These are phyloP conservation scores for Malus hybrid DNA, from an alignment of 331 rosid species.

Conservation along the genomic window DNA sequence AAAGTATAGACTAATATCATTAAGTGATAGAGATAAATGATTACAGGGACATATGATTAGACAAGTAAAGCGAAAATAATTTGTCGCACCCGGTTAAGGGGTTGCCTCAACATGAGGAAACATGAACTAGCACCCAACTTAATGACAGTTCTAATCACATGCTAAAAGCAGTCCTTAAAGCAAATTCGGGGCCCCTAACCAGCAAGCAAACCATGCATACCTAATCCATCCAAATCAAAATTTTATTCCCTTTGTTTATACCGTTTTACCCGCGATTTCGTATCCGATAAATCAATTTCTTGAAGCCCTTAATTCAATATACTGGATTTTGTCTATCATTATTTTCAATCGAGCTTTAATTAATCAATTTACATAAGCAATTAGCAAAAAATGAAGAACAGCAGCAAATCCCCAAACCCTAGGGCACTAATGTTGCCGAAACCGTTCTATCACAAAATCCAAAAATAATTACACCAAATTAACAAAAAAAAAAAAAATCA, in stretches of 20 bases:
- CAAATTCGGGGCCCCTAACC: background rate
- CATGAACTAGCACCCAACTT: background rate
- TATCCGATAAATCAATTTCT: background rate
- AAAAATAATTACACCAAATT: background rate
- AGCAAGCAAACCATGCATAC: background rate
- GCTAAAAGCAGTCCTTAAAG: background rate
- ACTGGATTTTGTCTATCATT: background rate
- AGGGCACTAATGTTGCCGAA: background rate
- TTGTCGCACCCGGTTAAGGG: background rate
- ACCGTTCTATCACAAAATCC: background rate
- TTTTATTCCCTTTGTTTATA: background rate
- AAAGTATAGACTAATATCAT: background rate
- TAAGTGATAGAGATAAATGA: background rate
- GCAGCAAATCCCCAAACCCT: background rate
- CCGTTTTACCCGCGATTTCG: background rate
- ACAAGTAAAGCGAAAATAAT: background rate
- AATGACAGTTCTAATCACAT: background rate
- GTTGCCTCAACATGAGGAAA: background rate
- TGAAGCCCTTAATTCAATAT: background rate
- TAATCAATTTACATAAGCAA: background rate
- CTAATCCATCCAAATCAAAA: background rate
- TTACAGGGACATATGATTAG: background rate
- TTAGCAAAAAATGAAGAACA: background rate
- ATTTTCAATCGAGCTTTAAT: background rate
- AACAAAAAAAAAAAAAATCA: constrained; percentile 3